A percentile compares a stretch with the other conserved stretches of the same genome.
Conservation (phyloP, 306 rosid species). For the Ammopiptanthus mongolicus region DNA sequence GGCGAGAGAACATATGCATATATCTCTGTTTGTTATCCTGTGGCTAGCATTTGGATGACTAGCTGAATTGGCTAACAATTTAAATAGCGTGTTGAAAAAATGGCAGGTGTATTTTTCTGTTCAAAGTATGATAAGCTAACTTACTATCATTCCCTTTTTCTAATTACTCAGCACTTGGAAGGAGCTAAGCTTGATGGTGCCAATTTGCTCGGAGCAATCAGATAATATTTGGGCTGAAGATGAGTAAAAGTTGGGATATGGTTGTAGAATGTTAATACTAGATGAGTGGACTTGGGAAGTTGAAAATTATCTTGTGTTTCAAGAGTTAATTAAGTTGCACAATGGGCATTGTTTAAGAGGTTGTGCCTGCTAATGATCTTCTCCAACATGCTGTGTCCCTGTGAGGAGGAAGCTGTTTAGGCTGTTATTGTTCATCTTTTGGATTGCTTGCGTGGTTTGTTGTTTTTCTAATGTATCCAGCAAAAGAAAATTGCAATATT, state of each 20-base stretch:
- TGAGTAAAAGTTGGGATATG: not conserved
- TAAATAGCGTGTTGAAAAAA: not conserved
- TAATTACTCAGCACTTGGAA: slow-evolving; percentile 57
- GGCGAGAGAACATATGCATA: not conserved
- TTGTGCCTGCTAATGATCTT: not conserved
- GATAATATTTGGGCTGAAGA: slow-evolving; percentile 31
- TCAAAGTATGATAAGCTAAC: not conserved
- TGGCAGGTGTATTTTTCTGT: not conserved
- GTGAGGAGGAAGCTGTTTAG: slow-evolving; percentile 10
- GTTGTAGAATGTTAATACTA: slow-evolving; percentile 7
- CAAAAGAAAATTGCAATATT: slow-evolving; percentile 1
- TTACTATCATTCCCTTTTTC: not conserved
- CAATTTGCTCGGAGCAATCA: slow-evolving; percentile 77
- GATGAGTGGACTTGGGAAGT: not conserved
- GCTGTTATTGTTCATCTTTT: slow-evolving; percentile 18
- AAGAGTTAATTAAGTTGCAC: not conserved
- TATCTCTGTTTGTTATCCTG: not conserved
- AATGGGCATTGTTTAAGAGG: not conserved
- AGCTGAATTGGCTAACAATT: not conserved
- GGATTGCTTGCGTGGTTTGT: slow-evolving; percentile 11
- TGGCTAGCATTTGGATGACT: not conserved
- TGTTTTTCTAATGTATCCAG: not conserved
- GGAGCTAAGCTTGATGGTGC: slow-evolving; percentile 96
- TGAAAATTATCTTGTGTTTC: not conserved
- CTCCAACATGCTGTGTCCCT: slow-evolving; percentile 1